phyloP scores from a whole-genome alignment of 2,329 filamentous ascomycete species.

The Paraconiothyrium brasiliense region DNA sequence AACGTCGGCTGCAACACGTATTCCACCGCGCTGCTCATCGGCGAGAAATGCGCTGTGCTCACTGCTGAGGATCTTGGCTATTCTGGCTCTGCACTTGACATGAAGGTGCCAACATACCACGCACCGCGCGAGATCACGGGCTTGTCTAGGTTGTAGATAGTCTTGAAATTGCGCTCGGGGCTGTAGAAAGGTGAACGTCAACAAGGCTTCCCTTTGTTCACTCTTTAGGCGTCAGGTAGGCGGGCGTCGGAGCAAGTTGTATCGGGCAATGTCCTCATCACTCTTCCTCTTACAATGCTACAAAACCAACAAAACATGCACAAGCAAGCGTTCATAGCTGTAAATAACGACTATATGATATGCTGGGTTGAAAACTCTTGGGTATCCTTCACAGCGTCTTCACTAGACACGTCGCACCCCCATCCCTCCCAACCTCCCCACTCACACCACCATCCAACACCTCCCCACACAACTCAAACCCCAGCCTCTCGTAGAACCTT shows the following conservation, averaged over 20 bases:
- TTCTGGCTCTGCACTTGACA: slow-evolving; percentile 75
- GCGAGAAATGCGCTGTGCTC: slow-evolving; percentile 77
- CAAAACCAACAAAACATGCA: slow-evolving; percentile 1
- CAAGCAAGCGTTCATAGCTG: not conserved
- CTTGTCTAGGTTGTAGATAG: slow-evolving; percentile 52
- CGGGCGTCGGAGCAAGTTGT: not conserved
- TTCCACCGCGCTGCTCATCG: slow-evolving; percentile 76
- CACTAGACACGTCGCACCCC: slow-evolving; percentile 35
- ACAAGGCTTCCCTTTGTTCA: slow-evolving; percentile 1
- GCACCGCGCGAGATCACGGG: slow-evolving; percentile 57
- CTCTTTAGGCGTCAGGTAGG: not conserved
- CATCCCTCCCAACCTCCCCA: slow-evolving; percentile 35
- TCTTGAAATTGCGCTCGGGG: not conserved
- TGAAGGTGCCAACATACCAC: slow-evolving; percentile 71
- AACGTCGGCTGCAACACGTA: slow-evolving; percentile 73
- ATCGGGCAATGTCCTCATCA: not conserved
- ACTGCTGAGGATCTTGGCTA: slow-evolving; percentile 79
- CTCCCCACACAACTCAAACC: slow-evolving; percentile 33
- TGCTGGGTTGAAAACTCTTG: not conserved
- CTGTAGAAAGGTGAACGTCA: not conserved
- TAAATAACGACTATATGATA: not conserved
- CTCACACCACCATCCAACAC: slow-evolving; percentile 41
- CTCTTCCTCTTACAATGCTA: not conserved
- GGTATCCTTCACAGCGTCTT: slow-evolving; percentile 28
- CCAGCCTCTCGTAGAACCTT: slow-evolving; percentile 41